Percentiles rank a stretch among this genome's conserved stretches.
Evolutionary conservation across 495 filamentous ascomycete species (phyloP).

Genomic region (Aspergillus taichungensis): DNA sequence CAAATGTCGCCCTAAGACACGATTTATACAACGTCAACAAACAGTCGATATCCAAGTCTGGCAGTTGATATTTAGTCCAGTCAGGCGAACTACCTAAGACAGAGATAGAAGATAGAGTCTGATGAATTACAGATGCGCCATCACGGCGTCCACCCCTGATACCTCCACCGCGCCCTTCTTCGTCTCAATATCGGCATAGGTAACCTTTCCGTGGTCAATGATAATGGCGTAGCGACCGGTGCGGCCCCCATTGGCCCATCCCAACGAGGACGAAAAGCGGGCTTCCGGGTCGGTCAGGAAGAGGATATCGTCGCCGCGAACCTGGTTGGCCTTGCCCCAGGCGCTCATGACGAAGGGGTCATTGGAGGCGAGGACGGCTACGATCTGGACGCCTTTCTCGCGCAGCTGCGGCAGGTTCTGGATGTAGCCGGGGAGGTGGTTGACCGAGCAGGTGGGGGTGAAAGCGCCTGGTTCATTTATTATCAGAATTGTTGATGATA

Average conservation of each 20-base stretch:
- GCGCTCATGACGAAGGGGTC: slow-evolving; percentile 88
- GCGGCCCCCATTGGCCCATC: slow-evolving; percentile 62
- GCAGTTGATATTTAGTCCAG: too few species aligned
- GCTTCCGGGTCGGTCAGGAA: slow-evolving; percentile 75
- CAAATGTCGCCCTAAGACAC: too few species aligned
- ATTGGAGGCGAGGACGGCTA: slow-evolving; percentile 78
- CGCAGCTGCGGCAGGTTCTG: slow-evolving; percentile 60
- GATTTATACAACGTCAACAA: too few species aligned
- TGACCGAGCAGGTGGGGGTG: slow-evolving; percentile 82
- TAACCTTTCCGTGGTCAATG: slow-evolving; percentile 80
- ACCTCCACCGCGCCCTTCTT: slow-evolving; percentile 51
- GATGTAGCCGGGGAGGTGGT: slow-evolving; percentile 80
- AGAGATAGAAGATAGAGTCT: not conserved
- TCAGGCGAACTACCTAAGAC: too few species aligned
- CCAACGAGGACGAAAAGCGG: slow-evolving; percentile 67
- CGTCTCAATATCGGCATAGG: slow-evolving; percentile 74
- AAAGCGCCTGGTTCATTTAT: slow-evolving; percentile 56
- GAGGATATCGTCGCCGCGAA: slow-evolving; percentile 67
- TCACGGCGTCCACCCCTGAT: slow-evolving; percentile 64
- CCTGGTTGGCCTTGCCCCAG: slow-evolving; percentile 86
- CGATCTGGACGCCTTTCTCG: slow-evolving; percentile 74
- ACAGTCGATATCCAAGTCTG: too few species aligned
- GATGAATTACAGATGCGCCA: slow-evolving; percentile 26
- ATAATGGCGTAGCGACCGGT: slow-evolving; percentile 80
- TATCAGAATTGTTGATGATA: not conserved